Conservation (phyloP, 2,329 filamentous ascomycete genomes). For the Hymenoscyphus repandus region DNA sequence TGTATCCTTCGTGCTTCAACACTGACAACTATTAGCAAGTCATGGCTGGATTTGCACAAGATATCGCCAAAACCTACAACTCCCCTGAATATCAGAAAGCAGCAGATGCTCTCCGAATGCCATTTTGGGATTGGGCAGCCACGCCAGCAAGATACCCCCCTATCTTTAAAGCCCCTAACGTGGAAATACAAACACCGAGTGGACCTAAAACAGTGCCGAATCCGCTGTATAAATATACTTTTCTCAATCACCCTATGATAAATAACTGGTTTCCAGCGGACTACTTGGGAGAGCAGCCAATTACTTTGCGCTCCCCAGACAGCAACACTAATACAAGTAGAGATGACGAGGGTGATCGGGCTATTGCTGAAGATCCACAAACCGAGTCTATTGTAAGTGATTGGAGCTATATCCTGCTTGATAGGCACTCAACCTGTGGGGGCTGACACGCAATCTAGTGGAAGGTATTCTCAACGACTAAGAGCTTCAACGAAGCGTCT, state of each 20-base stretch:
- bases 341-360: not conserved
- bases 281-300: not conserved
- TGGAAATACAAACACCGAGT: slow-evolving; percentile 25
- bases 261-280: slow-evolving; percentile 28
- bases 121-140: slow-evolving; percentile 42
- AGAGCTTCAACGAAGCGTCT: not conserved
- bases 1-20: not conserved
- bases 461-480: not conserved
- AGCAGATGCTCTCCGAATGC: slow-evolving; percentile 36
- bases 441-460: not conserved
- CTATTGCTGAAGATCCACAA: not conserved
- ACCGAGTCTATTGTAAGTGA: not conserved
- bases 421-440: not conserved
- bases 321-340: not conserved
- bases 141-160: slow-evolving; percentile 37
- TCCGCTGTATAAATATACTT: slow-evolving; percentile 46
- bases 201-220: slow-evolving; percentile 35
- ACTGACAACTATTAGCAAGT: slow-evolving; percentile 39
- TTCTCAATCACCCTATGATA: slow-evolving; percentile 33
- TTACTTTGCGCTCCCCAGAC: not conserved
- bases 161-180: slow-evolving; percentile 24
- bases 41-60: slow-evolving; percentile 40
- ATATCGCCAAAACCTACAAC: slow-evolving; percentile 34
- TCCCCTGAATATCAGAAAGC: slow-evolving; percentile 36
- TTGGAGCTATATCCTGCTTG: not conserved